A percentile compares a stretch with the other conserved stretches of the same genome.
These are phyloP conservation scores for Acrodontium crateriforme DNA, from an alignment of 2,329 filamentous ascomycete genomes.

Conservation along the genomic window DNA sequence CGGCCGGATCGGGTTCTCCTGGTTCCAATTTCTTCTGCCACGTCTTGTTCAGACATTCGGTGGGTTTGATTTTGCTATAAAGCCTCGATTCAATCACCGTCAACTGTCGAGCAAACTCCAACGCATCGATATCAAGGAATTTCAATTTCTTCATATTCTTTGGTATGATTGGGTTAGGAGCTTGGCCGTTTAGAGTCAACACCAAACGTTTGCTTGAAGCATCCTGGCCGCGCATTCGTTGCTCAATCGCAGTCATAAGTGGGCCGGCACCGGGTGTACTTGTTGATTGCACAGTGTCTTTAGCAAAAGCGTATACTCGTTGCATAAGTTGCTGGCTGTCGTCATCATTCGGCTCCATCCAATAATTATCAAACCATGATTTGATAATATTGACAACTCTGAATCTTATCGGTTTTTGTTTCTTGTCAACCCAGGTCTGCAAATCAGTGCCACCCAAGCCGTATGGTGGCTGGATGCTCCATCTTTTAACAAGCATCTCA, in stretches of 20 bases:
- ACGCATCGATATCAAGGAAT: conserved; percentile 90
- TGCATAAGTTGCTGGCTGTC: conserved; percentile 74
- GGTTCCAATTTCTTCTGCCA: conserved; percentile 92
- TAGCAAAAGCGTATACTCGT: conserved; percentile 79
- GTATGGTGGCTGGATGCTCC: conserved; percentile 81
- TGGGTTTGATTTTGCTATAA: conserved; percentile 90
- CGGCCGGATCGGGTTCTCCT: conserved; percentile 69
- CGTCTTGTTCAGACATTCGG: conserved; percentile 94
- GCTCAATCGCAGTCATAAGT: conserved; percentile 75
- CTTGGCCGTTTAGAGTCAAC: conserved; percentile 61
- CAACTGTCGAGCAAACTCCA: conserved; percentile 91
- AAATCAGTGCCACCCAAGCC: conserved; percentile 63
- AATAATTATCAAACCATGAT: conserved; percentile 96
- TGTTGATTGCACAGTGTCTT: conserved; percentile 81
- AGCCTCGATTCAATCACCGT: conserved; percentile 93
- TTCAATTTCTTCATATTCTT: conserved; percentile 99
- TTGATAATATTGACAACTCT: conserved; percentile 95
- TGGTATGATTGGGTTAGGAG: conserved; percentile 78
- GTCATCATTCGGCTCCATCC: conserved; percentile 90
- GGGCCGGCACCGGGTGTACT: conserved; percentile 81
- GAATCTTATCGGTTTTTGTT: conserved; percentile 92
- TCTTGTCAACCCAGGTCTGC: conserved; percentile 79
- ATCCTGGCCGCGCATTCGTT: conserved; percentile 78
- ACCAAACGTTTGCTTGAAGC: conserved; percentile 74
- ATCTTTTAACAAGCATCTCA: conserved; percentile 79